phyloP scores from a whole-genome alignment of 73 alveolate genomes.

The Tetrahymena malaccensis region DNA sequence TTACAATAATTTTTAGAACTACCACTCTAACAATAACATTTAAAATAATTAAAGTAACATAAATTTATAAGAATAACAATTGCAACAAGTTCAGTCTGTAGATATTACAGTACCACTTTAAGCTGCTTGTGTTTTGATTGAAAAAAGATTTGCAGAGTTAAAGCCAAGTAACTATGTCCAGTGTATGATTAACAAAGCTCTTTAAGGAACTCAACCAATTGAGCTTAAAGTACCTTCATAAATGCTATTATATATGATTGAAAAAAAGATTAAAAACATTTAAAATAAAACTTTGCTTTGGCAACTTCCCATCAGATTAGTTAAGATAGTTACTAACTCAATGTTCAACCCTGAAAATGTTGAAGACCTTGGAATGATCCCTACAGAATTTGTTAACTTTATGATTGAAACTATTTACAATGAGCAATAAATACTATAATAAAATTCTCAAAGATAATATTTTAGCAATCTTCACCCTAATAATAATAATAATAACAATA shows the following conservation, averaged over 20 bases:
- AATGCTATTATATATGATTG: background rate
- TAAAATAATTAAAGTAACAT: background rate
- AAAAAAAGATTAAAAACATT: background rate
- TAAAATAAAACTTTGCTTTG: background rate
- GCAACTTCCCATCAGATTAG: background rate
- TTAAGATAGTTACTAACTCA: background rate
- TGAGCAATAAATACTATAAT: background rate
- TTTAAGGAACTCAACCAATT: background rate
- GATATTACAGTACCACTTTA: background rate
- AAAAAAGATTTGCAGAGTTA: background rate
- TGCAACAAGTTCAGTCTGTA: background rate
- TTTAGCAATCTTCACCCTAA: background rate
- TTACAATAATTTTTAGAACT: background rate
- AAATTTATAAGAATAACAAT: background rate
- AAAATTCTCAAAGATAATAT: background rate
- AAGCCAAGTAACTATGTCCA: background rate
- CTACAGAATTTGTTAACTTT: background rate
- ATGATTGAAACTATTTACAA: background rate
- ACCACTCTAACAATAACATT: background rate
- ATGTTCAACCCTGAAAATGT: background rate
- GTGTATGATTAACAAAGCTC: background rate
- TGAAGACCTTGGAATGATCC: background rate
- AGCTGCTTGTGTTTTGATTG: background rate
- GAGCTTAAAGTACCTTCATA: background rate
- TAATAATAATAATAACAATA: background rate